Evolutionary conservation across 257 asterid species (phyloP).

Genomic region (Scutellaria baicalensis): DNA sequence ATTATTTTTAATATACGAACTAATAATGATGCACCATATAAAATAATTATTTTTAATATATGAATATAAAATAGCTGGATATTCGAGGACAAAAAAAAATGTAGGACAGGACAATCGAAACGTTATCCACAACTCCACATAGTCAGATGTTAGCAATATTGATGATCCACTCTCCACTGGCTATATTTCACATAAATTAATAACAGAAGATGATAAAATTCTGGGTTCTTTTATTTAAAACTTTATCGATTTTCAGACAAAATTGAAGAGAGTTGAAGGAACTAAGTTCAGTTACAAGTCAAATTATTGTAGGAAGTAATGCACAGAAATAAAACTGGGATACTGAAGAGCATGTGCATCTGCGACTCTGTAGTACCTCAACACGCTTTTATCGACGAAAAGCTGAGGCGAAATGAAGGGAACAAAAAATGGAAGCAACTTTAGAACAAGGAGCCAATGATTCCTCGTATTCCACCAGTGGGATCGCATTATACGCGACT

Average conservation of each 20-base stretch:
- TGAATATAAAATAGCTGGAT: not conserved
- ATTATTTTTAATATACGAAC: not conserved
- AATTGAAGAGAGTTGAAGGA: not conserved
- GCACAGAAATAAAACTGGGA: not conserved
- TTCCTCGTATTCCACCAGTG: not conserved
- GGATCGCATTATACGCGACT: not conserved
- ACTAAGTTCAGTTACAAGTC: not conserved
- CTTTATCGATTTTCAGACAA: not conserved
- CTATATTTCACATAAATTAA: too few species aligned
- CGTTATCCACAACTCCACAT: slow-evolving; percentile 9
- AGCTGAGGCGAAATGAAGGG: not conserved
- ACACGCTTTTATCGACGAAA: slow-evolving; percentile 7
- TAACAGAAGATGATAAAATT: too few species aligned
- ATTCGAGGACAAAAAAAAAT: not conserved
- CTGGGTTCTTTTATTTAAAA: too few species aligned
- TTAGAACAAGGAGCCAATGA: not conserved
- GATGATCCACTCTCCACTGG: too few species aligned
- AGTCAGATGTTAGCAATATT: not conserved
- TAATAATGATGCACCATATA: slow-evolving; percentile 1
- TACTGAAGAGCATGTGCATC: not conserved
- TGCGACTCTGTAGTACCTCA: not conserved
- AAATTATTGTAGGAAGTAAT: not conserved
- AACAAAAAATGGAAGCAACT: not conserved
- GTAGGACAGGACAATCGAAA: slow-evolving; percentile 10
- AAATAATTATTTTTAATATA: not conserved